phyloP scores from a whole-genome alignment of 495 filamentous ascomycete species.

The Xylaria longipes region DNA sequence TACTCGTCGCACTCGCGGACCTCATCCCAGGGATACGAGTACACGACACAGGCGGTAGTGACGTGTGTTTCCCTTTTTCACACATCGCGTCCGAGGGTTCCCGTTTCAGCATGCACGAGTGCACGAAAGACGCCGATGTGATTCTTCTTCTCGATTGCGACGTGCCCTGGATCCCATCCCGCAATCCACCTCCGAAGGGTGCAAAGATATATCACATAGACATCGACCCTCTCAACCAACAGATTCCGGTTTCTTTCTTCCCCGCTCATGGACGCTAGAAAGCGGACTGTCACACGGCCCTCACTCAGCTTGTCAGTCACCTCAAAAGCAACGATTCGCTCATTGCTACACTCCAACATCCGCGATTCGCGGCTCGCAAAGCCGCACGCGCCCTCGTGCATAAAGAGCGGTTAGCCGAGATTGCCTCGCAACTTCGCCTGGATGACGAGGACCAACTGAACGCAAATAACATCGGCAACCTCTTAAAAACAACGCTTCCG shows the following conservation, averaged over 20 bases:
- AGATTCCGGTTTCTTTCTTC: conserved; percentile 65
- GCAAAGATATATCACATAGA: conserved; percentile 73
- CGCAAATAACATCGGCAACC: conserved; percentile 36
- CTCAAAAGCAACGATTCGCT: conserved; percentile 29
- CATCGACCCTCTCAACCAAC: conserved; percentile 73
- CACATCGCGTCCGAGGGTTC: conserved; percentile 69
- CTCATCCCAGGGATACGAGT: conserved; percentile 69
- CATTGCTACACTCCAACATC: conserved; percentile 17
- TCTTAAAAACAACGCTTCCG: conserved; percentile 32
- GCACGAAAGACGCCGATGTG: conserved; percentile 70
- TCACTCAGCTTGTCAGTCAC: conserved; percentile 41
- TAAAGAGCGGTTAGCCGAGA: conserved; percentile 23
- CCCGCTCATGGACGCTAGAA: conserved; percentile 45
- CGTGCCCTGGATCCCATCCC: conserved; percentile 74
- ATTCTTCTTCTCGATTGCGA: conserved; percentile 80
- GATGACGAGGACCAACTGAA: conserved; percentile 26
- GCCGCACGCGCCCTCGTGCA: conserved; percentile 26
- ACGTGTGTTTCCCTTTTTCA: conserved; percentile 77
- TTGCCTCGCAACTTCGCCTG: conserved; percentile 30
- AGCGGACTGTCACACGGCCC: conserved; percentile 45
- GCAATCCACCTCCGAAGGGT: conserved; percentile 51
- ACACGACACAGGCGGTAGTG: conserved; percentile 74
- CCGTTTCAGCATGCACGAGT: conserved; percentile 68
- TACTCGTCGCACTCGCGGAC: conserved; percentile 69
- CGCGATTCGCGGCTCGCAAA: conserved; percentile 28